Conservation (phyloP, 2,329 filamentous ascomycete species). For the Diaporthe destruens region DNA sequence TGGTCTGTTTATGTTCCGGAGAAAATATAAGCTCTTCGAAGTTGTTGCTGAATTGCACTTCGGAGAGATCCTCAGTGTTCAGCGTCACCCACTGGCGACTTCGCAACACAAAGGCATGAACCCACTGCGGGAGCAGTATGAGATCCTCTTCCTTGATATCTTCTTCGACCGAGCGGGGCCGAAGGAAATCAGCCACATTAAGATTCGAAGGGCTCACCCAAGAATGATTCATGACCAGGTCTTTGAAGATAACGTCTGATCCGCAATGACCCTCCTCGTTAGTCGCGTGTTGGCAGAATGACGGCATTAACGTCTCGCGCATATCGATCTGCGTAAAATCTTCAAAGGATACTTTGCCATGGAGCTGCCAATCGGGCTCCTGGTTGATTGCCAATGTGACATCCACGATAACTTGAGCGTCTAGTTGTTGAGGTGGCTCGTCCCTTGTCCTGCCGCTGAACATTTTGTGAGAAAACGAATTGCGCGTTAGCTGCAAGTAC, state of each 20-base stretch:
- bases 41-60: slow-evolving; percentile 8
- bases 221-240: not conserved
- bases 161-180: not conserved
- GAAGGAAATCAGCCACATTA: not conserved
- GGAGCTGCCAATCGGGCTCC: not conserved
- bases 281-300: not conserved
- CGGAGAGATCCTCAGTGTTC: slow-evolving; percentile 8
- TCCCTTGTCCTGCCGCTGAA: slow-evolving; percentile 29
- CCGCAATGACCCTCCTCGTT: not conserved
- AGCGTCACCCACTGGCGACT: slow-evolving; percentile 30
- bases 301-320: not conserved
- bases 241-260: slow-evolving; percentile 1
- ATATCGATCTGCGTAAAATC: not conserved
- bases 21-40: slow-evolving; percentile 21
- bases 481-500: slow-evolving; percentile 6
- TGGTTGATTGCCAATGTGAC: slow-evolving; percentile 28
- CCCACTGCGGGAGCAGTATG: slow-evolving; percentile 30
- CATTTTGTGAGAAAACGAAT: slow-evolving; percentile 32
- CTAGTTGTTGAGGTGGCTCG: slow-evolving; percentile 35
- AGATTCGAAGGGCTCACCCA: not conserved
- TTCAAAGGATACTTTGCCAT: not conserved
- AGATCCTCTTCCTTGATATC: slow-evolving; percentile 12
- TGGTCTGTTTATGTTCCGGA: not conserved
- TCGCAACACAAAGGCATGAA: slow-evolving; percentile 35
- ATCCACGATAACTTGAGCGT: slow-evolving; percentile 36